Base-by-base conservation (phyloP, 2,329 filamentous ascomycete genomes). In the Fusarium miscanthi region DNA sequence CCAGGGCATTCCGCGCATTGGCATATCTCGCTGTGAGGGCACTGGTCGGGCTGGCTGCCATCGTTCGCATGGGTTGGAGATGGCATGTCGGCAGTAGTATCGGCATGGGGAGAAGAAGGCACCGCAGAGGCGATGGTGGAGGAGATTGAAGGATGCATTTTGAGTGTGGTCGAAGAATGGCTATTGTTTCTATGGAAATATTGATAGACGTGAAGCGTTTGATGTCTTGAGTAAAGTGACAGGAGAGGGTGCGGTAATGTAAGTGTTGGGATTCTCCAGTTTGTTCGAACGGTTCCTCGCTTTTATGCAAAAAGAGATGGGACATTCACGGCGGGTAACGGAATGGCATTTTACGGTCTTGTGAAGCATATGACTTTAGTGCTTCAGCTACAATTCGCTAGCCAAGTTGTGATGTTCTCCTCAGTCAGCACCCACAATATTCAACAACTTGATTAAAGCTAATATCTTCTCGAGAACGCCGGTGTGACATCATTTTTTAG, bases 321-420 rank as follows among this genome's bases (percentile, higher is more conserved):
- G 8, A 9, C 11, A 49, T 49, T 49, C 46, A 49, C 46, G 12
- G 8, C n/a, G n/a, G 11, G 16, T 2, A 49, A 23, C 6, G 8
- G 5, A 23, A 10, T 19, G 8, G 2, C 0, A 33, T 10, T 13
- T 19, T n/a, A 23, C 8, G 5, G 5, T 33, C 1, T 14, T 14
- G 23, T 10, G 46, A 33, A 33, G 27, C 14, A 17, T 21, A n/a
- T 8, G 21, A 16, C 5, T n/a, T 8, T 31, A 12, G 7, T 31
- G 27, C 16, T 33, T 49, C n/a, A 23, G n/a, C 11, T 19, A 8
- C 8, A 19, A 11, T 49, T 33, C 30, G 8, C 8, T 19, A 33
- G 11, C 12, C 5, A 25, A 25, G 23, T 25, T 25, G 23, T 25
- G 23, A 25, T 8, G 16, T 11, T 12, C 16, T 5, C 16, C 10